Base-by-base conservation (phyloP, 2,329 filamentous ascomycete genomes). In the Cercospora citrullina region DNA sequence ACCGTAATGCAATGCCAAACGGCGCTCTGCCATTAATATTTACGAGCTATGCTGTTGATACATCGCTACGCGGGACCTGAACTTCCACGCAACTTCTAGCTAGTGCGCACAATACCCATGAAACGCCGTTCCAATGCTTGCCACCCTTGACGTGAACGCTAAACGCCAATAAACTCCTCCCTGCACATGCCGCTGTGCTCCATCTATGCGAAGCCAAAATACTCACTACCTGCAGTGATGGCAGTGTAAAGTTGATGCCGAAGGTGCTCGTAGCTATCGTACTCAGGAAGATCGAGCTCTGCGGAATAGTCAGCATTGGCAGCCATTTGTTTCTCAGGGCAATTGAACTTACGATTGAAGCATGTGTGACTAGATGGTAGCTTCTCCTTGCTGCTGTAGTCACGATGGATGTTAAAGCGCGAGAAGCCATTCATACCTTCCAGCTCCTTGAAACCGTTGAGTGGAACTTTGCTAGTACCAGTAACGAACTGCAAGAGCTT, bases 361-460 rank as follows among this genome's bases (percentile, higher is more conserved):
- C 95, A 99, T 71, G 95, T 99, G 81, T 99, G 96, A 75, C 94
- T 97, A 75, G 92, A 96, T 66, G 95, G 95, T 72, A 99, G 86
- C 73, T 95, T 91, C 77, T 97, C 92, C 82, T 97, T 98, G 84
- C 91, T 94, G 75, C 94, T 94, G 81, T 96, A 97, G 81, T 98
- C 95, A 72, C 95, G 93, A 79, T 99, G 95, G 71, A 99, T 98
- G 80, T 98, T 99, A 89, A 99, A 99, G 72, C 93, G 90, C 80
- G 91, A 97, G 79, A 98, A 90, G 45, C 95, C 95, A 77, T 99
- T 98, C 95, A 99, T 99, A 73, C 95, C 96, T 83, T 99, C 96
- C 6, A 99, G 87, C 80, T 99, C 95, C 83, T 97, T 97, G 86
- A 99, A 99, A 12, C 95, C 95, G 75, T 99, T 99, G 60, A 99